Evolutionary conservation across 2,329 filamentous ascomycete genomes (phyloP).

Genomic region (Elsinoe necatrix): DNA sequence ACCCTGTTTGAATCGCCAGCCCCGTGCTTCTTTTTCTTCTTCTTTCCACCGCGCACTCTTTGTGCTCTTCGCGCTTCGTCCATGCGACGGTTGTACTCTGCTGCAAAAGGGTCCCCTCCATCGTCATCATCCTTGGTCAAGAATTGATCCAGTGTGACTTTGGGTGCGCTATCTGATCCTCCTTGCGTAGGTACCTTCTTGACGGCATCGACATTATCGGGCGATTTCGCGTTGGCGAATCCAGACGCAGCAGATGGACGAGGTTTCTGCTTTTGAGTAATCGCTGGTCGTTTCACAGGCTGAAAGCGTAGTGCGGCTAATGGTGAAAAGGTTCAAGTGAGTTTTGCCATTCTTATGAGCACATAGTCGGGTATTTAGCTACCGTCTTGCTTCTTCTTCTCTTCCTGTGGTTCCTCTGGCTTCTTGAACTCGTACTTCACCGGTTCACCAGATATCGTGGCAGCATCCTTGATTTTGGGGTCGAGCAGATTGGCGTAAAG

Average conservation of each 20-base stretch:
- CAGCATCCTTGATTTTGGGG: slow-evolving; percentile 31
- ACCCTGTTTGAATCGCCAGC: slow-evolving; percentile 17
- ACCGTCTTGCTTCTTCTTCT: slow-evolving; percentile 53
- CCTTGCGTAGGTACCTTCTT: slow-evolving; percentile 17
- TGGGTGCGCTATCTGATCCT: slow-evolving; percentile 17
- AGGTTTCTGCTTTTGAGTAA: slow-evolving; percentile 52
- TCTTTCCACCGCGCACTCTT: slow-evolving; percentile 64
- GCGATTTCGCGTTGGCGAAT: slow-evolving; percentile 23
- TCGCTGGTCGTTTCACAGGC: slow-evolving; percentile 69
- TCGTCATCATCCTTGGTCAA: slow-evolving; percentile 73
- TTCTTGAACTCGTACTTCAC: slow-evolving; percentile 66
- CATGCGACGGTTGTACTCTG: slow-evolving; percentile 17
- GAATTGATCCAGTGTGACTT: slow-evolving; percentile 74
- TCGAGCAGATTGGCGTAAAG: slow-evolving; percentile 81
- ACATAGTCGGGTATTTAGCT: slow-evolving; percentile 33
- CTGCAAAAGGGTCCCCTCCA: slow-evolving; percentile 38
- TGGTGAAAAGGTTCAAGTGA: slow-evolving; percentile 38
- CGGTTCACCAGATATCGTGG: slow-evolving; percentile 70
- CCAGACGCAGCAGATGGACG: slow-evolving; percentile 42
- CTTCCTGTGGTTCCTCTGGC: slow-evolving; percentile 41
- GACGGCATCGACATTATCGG: slow-evolving; percentile 21
- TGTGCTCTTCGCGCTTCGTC: slow-evolving; percentile 42
- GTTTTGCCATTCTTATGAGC: slow-evolving; percentile 33
- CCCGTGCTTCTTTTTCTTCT: slow-evolving; percentile 51
- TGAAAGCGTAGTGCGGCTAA: slow-evolving; percentile 70